Base-by-base conservation (phyloP, 352 stramenopile species). In the Pythium dissimile region DNA sequence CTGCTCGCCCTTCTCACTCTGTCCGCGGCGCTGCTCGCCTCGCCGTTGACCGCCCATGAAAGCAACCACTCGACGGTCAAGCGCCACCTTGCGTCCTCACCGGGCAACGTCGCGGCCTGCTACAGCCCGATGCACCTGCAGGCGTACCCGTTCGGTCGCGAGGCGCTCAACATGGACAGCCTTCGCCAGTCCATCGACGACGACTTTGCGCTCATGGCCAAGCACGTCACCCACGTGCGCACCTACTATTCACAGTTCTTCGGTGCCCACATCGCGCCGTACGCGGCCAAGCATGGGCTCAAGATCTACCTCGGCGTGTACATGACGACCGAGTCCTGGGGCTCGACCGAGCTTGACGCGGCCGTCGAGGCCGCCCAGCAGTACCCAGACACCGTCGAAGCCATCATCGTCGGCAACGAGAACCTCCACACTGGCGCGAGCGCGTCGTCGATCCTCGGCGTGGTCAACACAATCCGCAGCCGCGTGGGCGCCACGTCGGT, bases 211-310 rank as follows among this genome's bases (percentile, higher is more conserved):
- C 48, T 71, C 54, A 71, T 74, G 66, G 31, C 18, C 34, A 51
- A 57, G 35, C 52, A 66, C 45, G 21, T 62, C 13, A 71, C 54
- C 13, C 43, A 66, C 49, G 52, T 74, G 20, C 62, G 62, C 28
- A 74, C 66, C 30, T 74, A 63, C 52, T 71, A 74, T 35, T 68
- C 66, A 16, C 52, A 67, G 49, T 69, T 62, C 54, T 63, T 59
- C 27, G 62, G 63, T 5, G 56, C 69, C 32, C 26, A 69, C 13
- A 23, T 75, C 30, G 62, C 62, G 4, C 32, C 39, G 30, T 49
- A 54, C 46, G 66, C 66, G 7, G 56, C 55, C 24, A 52, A 55
- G 41, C 41, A 68, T 43, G 52, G 52, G n/a, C 32, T 72, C 24
- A 63, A 64, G 37, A 24, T 72, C 18, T 72, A 69, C 43, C 50